Percentiles rank a stretch among this genome's conserved stretches.
These are phyloP conservation scores for Cryptococcus neoformans DNA, from an alignment of 1,284 basidiomycete genomes.

Conservation along the genomic window DNA sequence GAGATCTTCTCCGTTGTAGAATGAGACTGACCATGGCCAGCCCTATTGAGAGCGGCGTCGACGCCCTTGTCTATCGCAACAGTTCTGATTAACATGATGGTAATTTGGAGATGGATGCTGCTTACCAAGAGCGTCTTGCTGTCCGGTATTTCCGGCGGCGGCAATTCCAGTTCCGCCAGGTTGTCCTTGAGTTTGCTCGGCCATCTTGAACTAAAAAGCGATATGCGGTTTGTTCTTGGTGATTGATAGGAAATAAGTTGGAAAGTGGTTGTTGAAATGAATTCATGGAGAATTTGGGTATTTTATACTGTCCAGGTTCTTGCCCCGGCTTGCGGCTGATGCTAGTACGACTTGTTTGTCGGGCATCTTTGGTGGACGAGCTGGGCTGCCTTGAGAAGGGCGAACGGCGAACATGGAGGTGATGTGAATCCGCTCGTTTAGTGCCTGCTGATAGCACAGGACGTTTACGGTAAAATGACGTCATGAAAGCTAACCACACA, in stretches of 20 bases:
- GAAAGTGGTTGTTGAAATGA: not conserved
- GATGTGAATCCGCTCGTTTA: too few relatives aligned
- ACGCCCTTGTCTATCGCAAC: conserved; percentile 42
- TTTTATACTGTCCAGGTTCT: too few relatives aligned
- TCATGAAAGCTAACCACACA: too few relatives aligned
- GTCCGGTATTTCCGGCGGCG: not conserved
- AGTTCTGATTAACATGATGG: not conserved
- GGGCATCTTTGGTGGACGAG: too few relatives aligned
- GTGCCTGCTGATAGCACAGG: too few relatives aligned
- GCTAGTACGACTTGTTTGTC: too few relatives aligned
- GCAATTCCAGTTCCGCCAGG: not conserved
- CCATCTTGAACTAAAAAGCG: not conserved
- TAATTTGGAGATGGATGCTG: not conserved
- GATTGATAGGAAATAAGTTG: not conserved
- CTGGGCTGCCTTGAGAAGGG: too few relatives aligned
- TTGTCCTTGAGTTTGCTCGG: conserved; percentile 3
- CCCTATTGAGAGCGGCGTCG: conserved; percentile 25
- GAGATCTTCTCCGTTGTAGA: conserved; percentile 51
- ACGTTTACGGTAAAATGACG: too few relatives aligned
- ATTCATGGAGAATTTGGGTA: too few relatives aligned
- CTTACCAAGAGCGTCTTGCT: conserved; percentile 9
- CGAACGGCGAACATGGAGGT: too few relatives aligned
- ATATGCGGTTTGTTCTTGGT: not conserved
- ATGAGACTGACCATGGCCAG: conserved; percentile 40
- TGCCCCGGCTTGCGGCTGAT: too few relatives aligned